phyloP scores from a whole-genome alignment of 2,329 filamentous ascomycete species.

The Cercospora nicotianae region DNA sequence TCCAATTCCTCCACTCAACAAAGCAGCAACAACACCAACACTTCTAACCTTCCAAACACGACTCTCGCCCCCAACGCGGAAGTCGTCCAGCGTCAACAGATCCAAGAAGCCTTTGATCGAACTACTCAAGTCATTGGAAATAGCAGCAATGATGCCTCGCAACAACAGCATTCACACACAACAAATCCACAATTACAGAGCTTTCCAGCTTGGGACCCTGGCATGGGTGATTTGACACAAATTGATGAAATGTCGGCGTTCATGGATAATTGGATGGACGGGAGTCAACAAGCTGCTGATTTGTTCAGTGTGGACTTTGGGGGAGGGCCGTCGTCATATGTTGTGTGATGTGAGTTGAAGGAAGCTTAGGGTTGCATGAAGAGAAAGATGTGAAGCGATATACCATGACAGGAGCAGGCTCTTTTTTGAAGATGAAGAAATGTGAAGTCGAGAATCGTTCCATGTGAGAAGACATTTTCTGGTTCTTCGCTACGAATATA shows the following conservation, averaged over 20 bases:
- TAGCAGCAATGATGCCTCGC: background rate
- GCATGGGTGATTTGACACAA: background rate
- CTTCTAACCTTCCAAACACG: background rate
- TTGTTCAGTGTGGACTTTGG: slow-evolving; percentile 17
- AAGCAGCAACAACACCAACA: background rate
- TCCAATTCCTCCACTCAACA: background rate
- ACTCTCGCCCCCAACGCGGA: background rate
- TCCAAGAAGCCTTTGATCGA: slow-evolving; percentile 17
- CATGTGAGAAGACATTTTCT: background rate
- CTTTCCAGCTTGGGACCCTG: background rate
- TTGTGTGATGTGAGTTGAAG: background rate
- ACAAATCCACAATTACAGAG: background rate
- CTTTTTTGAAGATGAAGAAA: too few species aligned
- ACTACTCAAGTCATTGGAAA: background rate
- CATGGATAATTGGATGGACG: slow-evolving; percentile 24
- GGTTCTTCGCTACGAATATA: background rate
- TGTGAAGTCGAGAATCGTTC: too few species aligned
- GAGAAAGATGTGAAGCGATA: background rate
- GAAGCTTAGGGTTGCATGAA: background rate
- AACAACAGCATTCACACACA: background rate
- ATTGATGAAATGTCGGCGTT: slow-evolving; percentile 21
- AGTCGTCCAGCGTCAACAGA: slow-evolving; percentile 8
- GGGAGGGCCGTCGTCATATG: background rate
- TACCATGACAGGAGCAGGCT: background rate
- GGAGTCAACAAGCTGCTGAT: slow-evolving; percentile 19